phyloP scores from a whole-genome alignment of 1,139 yeast species.

The Pichia cactophila region DNA sequence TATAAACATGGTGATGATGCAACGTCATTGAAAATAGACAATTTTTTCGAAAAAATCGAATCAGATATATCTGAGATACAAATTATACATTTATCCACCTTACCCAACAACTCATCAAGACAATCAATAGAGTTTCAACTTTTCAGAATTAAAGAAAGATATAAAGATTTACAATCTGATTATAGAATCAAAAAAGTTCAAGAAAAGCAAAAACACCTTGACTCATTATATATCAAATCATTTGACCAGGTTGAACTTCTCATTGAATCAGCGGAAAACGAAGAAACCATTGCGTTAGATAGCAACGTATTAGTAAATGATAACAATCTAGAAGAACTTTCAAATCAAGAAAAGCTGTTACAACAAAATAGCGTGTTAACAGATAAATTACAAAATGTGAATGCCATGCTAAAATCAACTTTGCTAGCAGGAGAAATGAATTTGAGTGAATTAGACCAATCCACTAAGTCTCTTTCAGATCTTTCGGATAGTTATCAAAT shows the following conservation, averaged over 20 bases:
- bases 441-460: constrained; percentile 52
- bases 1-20: not conserved
- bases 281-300: constrained; percentile 4
- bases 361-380: constrained; percentile 25
- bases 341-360: constrained; percentile 23
- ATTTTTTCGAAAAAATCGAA: constrained; percentile 3
- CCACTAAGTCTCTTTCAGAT: constrained; percentile 43
- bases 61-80: constrained; percentile 8
- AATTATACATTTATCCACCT: constrained; percentile 5
- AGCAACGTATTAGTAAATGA: constrained; percentile 15
- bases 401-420: constrained; percentile 25
- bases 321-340: constrained; percentile 17
- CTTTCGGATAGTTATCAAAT: constrained; percentile 46
- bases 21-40: not conserved
- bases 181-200: constrained; percentile 23
- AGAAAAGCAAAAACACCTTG: constrained; percentile 17
- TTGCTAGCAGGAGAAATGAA: constrained; percentile 51
- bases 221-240: constrained; percentile 8
- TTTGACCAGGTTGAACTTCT: constrained; percentile 8
- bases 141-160: constrained; percentile 18
- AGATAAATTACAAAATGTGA: constrained; percentile 25
- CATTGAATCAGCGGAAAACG: not conserved
- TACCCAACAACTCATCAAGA: constrained; percentile 1
- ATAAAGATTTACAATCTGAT: constrained; percentile 19
- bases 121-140: constrained; percentile 11